Base-by-base conservation (phyloP, 106 monocot species). In the Acanthochlamys bracteata region DNA sequence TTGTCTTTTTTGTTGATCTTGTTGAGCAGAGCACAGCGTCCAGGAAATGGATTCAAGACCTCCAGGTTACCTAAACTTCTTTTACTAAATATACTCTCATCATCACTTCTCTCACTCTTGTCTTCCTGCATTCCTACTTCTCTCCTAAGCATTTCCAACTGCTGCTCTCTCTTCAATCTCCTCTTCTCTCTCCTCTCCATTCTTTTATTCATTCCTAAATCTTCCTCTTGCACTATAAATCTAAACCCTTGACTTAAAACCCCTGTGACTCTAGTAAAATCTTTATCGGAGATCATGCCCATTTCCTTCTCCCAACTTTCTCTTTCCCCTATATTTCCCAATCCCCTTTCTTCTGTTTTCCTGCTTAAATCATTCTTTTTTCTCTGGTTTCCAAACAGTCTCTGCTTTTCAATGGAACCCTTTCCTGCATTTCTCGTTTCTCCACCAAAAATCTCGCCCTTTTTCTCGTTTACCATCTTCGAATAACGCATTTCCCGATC, bases 141-240 rank as follows among this genome's bases (percentile, higher is more conserved):
- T 55, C 41, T 59, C 57, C 55, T 72, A 62, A 72, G 11, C 23
- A 10, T 71, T 59, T 42, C 49, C 52, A 66, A 20, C 59, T 66
- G 66, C 67, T 73, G 53, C 59, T 73, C 74, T 65, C 78, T 78
- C 78, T 65, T 78, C 60, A 73, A 7, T 24, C 73, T 75, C 68
- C 57, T 65, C 52, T 66, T 79, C 76, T 77, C 74, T 63, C 84
- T 87, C 74, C 86, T 84, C 71, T 76, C 75, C 63, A 69, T 78
- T 43, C 78, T 72, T 70, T 66, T 78, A 23, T 68, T 67, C n/a
- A 14, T 54, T 59, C 4, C 57, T 39, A 25, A 19, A 45, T n/a
- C 66, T 16, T 20, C 43, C 22, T 61, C 71, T 11, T 66, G 55
- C 7, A 27, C 55, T 11, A 57, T 12, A 26, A 53, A 67, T 57